Conservation (phyloP, 495 filamentous ascomycete species). For the Penicillium daleae region DNA sequence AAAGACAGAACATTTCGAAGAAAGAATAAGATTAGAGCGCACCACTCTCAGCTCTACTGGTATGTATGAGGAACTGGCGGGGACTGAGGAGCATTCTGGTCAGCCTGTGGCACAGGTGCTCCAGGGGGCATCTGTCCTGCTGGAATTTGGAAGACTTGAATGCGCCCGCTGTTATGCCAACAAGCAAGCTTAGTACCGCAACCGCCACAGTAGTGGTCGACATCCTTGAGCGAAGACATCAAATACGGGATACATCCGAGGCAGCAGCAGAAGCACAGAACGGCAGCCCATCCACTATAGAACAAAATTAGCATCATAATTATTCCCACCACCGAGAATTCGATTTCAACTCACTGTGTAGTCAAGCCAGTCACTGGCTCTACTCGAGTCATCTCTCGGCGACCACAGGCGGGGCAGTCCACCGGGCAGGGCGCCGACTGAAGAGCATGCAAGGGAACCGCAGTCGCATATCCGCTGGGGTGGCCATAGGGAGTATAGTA, state of each 20-base stretch:
- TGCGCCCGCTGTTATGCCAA: constrained; percentile 56
- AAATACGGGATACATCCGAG: constrained; percentile 59
- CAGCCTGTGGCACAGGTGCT: background rate
- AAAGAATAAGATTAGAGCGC: background rate
- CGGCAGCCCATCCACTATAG: constrained; percentile 53
- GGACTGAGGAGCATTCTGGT: background rate
- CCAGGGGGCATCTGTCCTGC: background rate
- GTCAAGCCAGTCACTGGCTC: constrained; percentile 47
- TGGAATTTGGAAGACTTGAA: constrained; percentile 43
- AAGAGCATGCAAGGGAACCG: constrained; percentile 37
- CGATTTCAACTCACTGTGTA: constrained; percentile 48
- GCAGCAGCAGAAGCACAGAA: constrained; percentile 49
- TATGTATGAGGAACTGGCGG: background rate
- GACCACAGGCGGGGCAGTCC: constrained; percentile 54
- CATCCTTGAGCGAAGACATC: constrained; percentile 54
- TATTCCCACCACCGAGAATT: background rate
- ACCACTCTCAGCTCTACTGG: background rate
- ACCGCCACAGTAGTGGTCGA: constrained; percentile 54
- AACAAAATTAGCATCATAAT: constrained; percentile 4
- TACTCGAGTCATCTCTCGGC: constrained; percentile 50
- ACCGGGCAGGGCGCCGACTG: constrained; percentile 44
- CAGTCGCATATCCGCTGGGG: constrained; percentile 35
- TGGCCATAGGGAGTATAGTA: constrained; percentile 28
- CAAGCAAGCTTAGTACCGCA: constrained; percentile 52
- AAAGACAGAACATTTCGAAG: constrained; percentile 5